Evolutionary conservation across 1,284 basidiomycete genomes (phyloP), one percentile per base, ranked within the genome.

Genomic region (Trametes polyzona): DNA sequence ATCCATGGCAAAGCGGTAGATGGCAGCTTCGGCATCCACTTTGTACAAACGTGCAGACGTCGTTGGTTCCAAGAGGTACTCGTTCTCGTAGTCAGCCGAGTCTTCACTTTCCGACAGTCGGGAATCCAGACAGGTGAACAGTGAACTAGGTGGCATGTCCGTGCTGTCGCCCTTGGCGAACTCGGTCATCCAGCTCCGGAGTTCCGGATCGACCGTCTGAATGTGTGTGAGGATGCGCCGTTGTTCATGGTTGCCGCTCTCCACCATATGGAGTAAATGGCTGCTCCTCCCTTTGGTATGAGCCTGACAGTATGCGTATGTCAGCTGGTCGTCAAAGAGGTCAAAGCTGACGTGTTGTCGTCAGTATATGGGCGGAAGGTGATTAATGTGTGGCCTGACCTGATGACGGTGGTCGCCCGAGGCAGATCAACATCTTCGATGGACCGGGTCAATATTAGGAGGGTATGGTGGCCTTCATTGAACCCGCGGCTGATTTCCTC

Each of bases 181-280:
- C 5, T 71, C 69, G 39, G 80, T 70, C 10, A 78, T 74, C 86
- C 86, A 88, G 36, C 65, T 62, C 52, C 73, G 67, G 69, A 81
- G 58, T 11, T 61, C 57, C 14, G 60, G 49, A 36, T 71, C 69
- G 4, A 71, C 42, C 16, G 52, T 62, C 17, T 69, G 67, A 11
- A 74, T 36, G 42, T 68, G 66, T 12, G 68, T 60, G 23, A 89
- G 57, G 40, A 80, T 76, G 24, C 77, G 79, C 23, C 80, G 78
- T 61, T 89, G 85, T 14, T 70, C 64, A 55, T 82, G 78, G 58
- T 83, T 84, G 4, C 76, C 79, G 58, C 76, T 76, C 65, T 90
- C 83, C 24, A 81, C 75, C 80, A 92, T 81, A 65, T 88, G 80
- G 12, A 92, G 70, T 36, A 90, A 62, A 64, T 83, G 80, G 55